Conservation (phyloP, 179 eudicot species). For the Amaranthus tricolor region DNA sequence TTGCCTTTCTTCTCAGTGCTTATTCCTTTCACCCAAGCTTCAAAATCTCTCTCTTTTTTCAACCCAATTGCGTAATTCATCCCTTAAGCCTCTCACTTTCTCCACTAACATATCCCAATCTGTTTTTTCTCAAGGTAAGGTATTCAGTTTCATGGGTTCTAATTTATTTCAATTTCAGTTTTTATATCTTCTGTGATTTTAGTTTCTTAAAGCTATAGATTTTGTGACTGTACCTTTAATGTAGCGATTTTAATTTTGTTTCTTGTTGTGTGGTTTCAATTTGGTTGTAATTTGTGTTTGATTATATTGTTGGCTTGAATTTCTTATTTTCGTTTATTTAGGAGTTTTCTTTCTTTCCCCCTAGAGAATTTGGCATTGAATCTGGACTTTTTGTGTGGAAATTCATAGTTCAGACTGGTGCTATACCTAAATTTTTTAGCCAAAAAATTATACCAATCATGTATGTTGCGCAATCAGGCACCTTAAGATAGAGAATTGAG, state of each 20-base stretch:
- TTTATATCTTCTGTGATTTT: neutral
- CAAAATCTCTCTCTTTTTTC: constrained; percentile 36
- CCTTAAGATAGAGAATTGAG: too few relatives aligned
- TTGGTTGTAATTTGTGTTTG: too few relatives aligned
- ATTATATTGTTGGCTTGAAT: too few relatives aligned
- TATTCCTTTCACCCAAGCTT: constrained; percentile 38
- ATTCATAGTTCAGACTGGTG: too few relatives aligned
- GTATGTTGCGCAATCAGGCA: too few relatives aligned
- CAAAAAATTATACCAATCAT: too few relatives aligned
- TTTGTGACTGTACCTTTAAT: neutral
- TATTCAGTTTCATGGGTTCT: neutral
- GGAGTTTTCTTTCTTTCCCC: too few relatives aligned
- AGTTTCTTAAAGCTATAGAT: neutral
- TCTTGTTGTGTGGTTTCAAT: too few relatives aligned
- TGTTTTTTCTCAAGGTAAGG: constrained; percentile 54
- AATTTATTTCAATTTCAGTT: neutral
- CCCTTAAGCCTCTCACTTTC: constrained; percentile 49
- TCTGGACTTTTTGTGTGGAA: too few relatives aligned
- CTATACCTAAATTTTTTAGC: too few relatives aligned
- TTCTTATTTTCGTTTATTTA: too few relatives aligned
- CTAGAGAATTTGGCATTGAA: too few relatives aligned
- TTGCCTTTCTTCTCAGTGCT: constrained; percentile 24
- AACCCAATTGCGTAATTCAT: constrained; percentile 18
- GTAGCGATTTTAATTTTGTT: neutral
- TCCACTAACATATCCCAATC: constrained; percentile 39